Evolutionary conservation across 2,329 filamentous ascomycete species (phyloP).

Genomic region (Arthrobotrys megalospora): DNA sequence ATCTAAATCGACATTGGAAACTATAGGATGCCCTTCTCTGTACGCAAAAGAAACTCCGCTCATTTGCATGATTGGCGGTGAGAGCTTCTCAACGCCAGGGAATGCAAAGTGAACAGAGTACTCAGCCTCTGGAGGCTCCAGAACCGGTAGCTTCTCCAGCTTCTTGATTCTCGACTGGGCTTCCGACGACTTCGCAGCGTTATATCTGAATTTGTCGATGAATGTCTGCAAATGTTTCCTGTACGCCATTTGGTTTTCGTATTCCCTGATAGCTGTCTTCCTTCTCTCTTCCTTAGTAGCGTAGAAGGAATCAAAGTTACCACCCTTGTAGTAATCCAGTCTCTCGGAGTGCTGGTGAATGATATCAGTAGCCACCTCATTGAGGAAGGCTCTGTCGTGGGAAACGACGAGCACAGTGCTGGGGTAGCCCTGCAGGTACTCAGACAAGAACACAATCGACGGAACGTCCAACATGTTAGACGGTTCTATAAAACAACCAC

Average conservation of each 20-base stretch:
- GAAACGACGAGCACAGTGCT: conserved; percentile 96
- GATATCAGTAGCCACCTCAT: conserved; percentile 99
- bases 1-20: conserved; percentile 90
- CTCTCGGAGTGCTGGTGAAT: conserved; percentile 98
- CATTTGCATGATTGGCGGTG: conserved; percentile 98
- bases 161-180: conserved; percentile 99
- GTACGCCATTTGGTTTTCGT: conserved; percentile 97
- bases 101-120: conserved; percentile 98
- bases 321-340: conserved; percentile 97
- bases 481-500: conserved; percentile 76
- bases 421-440: conserved; percentile 93
- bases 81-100: conserved; percentile 96
- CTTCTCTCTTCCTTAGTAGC: conserved; percentile 96
- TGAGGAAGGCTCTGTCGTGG: conserved; percentile 98
- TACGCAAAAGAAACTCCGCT: conserved; percentile 92
- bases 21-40: conserved; percentile 80
- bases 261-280: conserved; percentile 96
- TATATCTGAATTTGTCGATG: conserved; percentile 99
- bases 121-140: conserved; percentile 90
- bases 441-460: conserved; percentile 98
- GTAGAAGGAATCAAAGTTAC: conserved; percentile 98
- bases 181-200: conserved; percentile 97
- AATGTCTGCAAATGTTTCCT: conserved; percentile 95
- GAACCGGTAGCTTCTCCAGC: conserved; percentile 93
- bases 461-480: conserved; percentile 99